Percentiles rank a stretch among this genome's conserved stretches.
These are phyloP conservation scores for Penicillium thymicola DNA, from an alignment of 2,329 filamentous ascomycete genomes.

Conservation along the genomic window DNA sequence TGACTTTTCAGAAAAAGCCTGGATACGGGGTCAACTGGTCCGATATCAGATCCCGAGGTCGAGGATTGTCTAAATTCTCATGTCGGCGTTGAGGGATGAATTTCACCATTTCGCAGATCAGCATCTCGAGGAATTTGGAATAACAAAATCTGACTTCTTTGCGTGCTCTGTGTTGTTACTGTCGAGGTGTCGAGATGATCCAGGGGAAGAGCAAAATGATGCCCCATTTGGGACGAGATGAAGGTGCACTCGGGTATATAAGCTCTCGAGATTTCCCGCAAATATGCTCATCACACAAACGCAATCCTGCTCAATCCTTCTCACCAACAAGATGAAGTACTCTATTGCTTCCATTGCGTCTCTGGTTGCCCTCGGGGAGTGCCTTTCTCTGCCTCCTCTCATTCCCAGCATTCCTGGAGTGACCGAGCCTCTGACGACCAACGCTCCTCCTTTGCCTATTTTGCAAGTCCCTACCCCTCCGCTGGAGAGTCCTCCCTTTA, in stretches of 20 bases:
- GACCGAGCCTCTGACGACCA: constrained; percentile 53
- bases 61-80: background rate
- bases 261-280: constrained; percentile 14
- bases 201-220: background rate
- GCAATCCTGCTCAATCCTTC: background rate
- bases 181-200: background rate
- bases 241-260: constrained; percentile 11
- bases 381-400: constrained; percentile 49
- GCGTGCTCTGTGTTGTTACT: constrained; percentile 12
- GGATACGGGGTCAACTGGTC: background rate
- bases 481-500: constrained; percentile 53
- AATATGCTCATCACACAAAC: constrained; percentile 15
- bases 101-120: constrained; percentile 15
- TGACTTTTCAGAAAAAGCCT: background rate
- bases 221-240: background rate
- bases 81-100: background rate
- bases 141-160: constrained; percentile 1
- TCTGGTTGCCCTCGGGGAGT: constrained; percentile 19
- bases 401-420: constrained; percentile 60
- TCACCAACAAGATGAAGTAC: constrained; percentile 18
- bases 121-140: constrained; percentile 9
- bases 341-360: constrained; percentile 15
- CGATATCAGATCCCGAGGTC: background rate
- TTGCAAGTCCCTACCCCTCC: constrained; percentile 60
- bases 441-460: constrained; percentile 55